phyloP scores from a whole-genome alignment of 164 flowering plant species.

The Kalanchoe fedtschenkoi region DNA sequence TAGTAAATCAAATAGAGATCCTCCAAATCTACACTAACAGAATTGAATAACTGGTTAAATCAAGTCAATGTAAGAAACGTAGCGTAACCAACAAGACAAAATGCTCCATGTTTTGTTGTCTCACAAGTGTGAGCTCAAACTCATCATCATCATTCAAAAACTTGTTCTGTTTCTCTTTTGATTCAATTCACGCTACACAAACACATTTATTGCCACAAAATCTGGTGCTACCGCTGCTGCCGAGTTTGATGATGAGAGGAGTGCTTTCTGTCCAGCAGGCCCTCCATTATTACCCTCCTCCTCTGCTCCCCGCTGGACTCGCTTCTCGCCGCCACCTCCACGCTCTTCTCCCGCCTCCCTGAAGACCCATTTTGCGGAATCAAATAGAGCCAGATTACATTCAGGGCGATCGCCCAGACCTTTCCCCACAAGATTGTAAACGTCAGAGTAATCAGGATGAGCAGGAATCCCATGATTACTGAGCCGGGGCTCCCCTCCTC shows the following conservation, averaged over 20 bases:
- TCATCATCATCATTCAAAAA: too few relatives aligned
- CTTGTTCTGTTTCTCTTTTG: too few relatives aligned
- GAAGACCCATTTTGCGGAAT: background rate
- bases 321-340: background rate
- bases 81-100: too few relatives aligned
- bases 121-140: too few relatives aligned
- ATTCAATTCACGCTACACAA: too few relatives aligned
- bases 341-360: background rate
- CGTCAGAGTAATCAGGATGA: background rate
- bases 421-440: background rate
- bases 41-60: too few relatives aligned
- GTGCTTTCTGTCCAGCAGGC: background rate
- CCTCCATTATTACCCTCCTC: slow-evolving; percentile 4
- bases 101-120: too few relatives aligned
- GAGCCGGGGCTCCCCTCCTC: background rate
- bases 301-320: background rate
- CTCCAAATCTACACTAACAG: too few relatives aligned
- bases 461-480: background rate
- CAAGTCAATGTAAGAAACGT: too few relatives aligned
- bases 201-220: too few relatives aligned
- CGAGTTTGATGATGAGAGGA: background rate
- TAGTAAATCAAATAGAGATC: too few relatives aligned
- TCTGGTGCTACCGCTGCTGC: background rate
- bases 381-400: background rate
- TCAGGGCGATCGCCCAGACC: background rate